Evolutionary conservation across 2,329 filamentous ascomycete species (phyloP).

Genomic region (Mollisia scopiformis): DNA sequence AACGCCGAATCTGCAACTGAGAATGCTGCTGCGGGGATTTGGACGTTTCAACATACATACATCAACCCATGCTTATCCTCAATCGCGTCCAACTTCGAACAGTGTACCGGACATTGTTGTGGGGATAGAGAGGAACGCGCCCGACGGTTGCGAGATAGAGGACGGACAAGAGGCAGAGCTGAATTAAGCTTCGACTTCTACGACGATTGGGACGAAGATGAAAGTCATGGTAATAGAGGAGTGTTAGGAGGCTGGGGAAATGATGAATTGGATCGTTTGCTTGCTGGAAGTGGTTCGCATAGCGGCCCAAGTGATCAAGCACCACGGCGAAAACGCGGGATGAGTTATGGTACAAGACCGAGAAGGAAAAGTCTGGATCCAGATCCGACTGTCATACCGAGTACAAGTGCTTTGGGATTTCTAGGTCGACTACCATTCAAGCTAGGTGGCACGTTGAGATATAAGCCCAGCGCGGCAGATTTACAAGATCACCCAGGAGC

Average conservation of each 20-base stretch:
- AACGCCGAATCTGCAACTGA: slow-evolving; percentile 91
- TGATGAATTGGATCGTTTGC: slow-evolving; percentile 83
- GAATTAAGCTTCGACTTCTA: slow-evolving; percentile 96
- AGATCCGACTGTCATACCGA: slow-evolving; percentile 89
- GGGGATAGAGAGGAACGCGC: slow-evolving; percentile 75
- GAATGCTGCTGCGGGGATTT: slow-evolving; percentile 88
- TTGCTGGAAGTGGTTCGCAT: slow-evolving; percentile 67
- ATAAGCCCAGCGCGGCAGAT: slow-evolving; percentile 89
- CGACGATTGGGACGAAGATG: slow-evolving; percentile 83
- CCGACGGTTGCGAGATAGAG: slow-evolving; percentile 68
- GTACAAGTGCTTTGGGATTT: slow-evolving; percentile 84
- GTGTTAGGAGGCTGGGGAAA: slow-evolving; percentile 75
- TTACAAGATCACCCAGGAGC: slow-evolving; percentile 81
- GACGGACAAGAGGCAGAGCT: slow-evolving; percentile 61
- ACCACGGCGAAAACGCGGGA: slow-evolving; percentile 74
- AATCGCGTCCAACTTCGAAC: slow-evolving; percentile 67
- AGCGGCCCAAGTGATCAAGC: slow-evolving; percentile 51
- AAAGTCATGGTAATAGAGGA: slow-evolving; percentile 54
- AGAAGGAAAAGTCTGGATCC: slow-evolving; percentile 58
- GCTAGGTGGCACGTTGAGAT: slow-evolving; percentile 79
- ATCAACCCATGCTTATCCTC: slow-evolving; percentile 78
- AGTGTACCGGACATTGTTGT: slow-evolving; percentile 72
- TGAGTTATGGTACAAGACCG: slow-evolving; percentile 83
- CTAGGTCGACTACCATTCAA: slow-evolving; percentile 83
- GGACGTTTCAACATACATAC: slow-evolving; percentile 85